phyloP scores from a whole-genome alignment of 2,329 filamentous ascomycete genomes.

The Paraphoma chrysanthemicola region DNA sequence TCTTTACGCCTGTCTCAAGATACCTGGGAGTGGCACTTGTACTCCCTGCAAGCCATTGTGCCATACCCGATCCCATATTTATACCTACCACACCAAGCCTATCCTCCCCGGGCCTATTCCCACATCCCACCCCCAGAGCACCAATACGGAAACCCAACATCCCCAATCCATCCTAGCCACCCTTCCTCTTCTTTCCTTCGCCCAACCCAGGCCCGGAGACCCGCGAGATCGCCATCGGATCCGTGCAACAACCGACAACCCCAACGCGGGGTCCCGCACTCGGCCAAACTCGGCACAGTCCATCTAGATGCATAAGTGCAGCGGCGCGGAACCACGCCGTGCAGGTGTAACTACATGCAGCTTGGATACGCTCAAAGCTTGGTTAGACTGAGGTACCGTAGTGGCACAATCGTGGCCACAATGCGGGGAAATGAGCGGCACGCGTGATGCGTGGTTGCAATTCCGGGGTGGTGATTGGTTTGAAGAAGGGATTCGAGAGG shows the following conservation, averaged over 20 bases:
- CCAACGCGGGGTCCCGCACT: not conserved
- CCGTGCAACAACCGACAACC: not conserved
- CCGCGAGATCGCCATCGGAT: constrained; percentile 1
- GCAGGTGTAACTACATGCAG: not conserved
- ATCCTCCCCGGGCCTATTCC: too few species aligned
- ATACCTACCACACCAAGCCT: too few species aligned
- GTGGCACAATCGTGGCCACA: not conserved
- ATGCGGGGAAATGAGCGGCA: not conserved
- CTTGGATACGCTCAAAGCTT: not conserved
- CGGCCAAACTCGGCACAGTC: not conserved
- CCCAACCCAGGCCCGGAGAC: not conserved
- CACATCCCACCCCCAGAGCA: too few species aligned
- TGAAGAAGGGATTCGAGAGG: too few species aligned
- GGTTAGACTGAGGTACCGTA: not conserved
- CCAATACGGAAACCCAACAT: too few species aligned
- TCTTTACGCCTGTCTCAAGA: too few species aligned
- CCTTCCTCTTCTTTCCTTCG: too few species aligned
- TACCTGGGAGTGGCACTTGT: too few species aligned
- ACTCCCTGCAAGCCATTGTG: too few species aligned
- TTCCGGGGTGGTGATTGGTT: not conserved
- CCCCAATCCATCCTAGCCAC: too few species aligned
- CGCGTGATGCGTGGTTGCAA: not conserved
- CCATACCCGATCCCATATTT: too few species aligned
- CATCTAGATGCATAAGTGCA: not conserved
- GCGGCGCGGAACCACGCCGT: not conserved